Evolutionary conservation across 2,329 filamentous ascomycete genomes (phyloP), one percentile per base, ranked within the genome.

Genomic region (Colletotrichum echinochloae): DNA sequence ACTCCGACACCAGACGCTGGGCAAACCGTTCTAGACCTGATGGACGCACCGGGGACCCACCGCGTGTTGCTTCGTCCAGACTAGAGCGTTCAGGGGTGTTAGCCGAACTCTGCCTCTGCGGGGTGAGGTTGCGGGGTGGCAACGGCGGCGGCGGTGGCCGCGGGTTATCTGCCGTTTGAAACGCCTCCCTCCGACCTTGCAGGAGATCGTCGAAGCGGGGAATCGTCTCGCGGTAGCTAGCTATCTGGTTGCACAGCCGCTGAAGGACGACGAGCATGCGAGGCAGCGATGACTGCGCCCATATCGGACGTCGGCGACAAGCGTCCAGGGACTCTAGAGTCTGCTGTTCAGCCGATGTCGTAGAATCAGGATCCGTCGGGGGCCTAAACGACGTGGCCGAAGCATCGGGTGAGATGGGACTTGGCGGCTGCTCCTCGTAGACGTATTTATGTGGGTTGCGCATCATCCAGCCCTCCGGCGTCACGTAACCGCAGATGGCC

Each of bases 401-500:
- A 39, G 64, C 71, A 30, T 70, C 73, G 4, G 69, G 69, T 11
- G 70, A 69, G 0, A 60, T 73, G 3, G 76, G 76, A 14, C 60
- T 81, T 76, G 28, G 83, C 73, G 37, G 84, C 80, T 68, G 70
- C 18, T 86, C 85, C 11, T 84, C 83, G 69, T 88, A 92, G 7
- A 83, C 82, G 76, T 90, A 92, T 70, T 84, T 86, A n/a, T 83
- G 84, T 5, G 93, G 92, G 63, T 91, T 89, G 20, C 94, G 90
- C 7, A 95, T 84, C 37, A 98, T 83, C 95, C 96, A 99, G n/a
- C 93, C 92, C 77, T 98, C 94, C 16, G 98, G 86, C 26, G 91
- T 90, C 77, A 97, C 91, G 73, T 93, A 92, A 7, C 94, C 92
- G 75, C 96, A 98, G 0, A 93, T 90, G 14, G 93, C 93, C 49